Evolutionary conservation across 2,329 filamentous ascomycete species (phyloP), one percentile per base, ranked within the genome.

Genomic region (Botrytis medusae): DNA sequence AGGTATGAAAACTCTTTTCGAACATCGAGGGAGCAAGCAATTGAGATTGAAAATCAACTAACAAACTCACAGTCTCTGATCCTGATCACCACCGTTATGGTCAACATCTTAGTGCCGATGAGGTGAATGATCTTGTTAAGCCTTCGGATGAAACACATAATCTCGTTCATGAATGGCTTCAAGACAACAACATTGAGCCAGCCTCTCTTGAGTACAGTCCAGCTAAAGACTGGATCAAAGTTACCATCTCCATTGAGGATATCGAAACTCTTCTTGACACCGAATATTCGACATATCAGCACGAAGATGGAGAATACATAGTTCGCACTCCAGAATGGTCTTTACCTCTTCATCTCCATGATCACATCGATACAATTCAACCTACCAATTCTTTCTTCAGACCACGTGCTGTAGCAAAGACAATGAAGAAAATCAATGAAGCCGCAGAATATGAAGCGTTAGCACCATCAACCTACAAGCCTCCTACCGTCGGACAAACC

Each of bases 131-230:
- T 67, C 82, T 90, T 40, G 81, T 90, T 57, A 84, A 83, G 75
- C 88, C 88, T 3, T 81, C 83, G 0, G 82, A 86, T 5, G 84
- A 89, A 75, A 86, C 87, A 0, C 77, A 85, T 14, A 78, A 85
- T n/a, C 82, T 86, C 29, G 86, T 90, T 14, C 84, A 86, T 69
- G 84, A 87, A 65, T 90, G 87, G 88, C 84, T 90, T n/a, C 79
- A 79, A 44, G 86, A 87, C 74, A 84, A 87, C 79, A 87, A 84
- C 57, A 84, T 90, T 54, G 78, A 79, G 22, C 75, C 79, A 22
- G 78, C 81, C 12, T 40, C 71, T 29, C 64, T 77, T 16, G 77
- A 79, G 46, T 87, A 87, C 80, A 87, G 83, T 77, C 82, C 85
- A 0, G 86, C 87, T 54, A 86, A 86, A 77, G 88, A 90, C 75